Base-by-base conservation (phyloP, 2,329 filamentous ascomycete species). In the Cercospora citrullina region DNA sequence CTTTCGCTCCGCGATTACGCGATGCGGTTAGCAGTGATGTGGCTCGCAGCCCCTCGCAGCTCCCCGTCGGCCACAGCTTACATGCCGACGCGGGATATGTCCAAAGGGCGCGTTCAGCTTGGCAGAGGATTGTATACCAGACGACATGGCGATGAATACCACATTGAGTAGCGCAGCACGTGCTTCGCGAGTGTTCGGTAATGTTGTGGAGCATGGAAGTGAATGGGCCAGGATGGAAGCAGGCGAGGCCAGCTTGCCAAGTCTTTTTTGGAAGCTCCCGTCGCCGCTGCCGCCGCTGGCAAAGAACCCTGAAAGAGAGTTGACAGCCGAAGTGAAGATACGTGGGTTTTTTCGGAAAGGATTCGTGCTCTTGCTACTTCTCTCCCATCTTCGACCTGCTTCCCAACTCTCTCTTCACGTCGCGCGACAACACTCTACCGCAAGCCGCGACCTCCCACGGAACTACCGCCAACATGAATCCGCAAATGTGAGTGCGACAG, bases 401-500 rank as follows among this genome's bases (percentile, higher is more conserved):
- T 55, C 10, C n/a, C 36, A 30, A 60, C 28, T 36, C 33, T 36
- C 33, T 30, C 53, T n/a, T 8, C 28, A 30, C 53, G 31, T 51
- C 39, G 55, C 63, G 55, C 53, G 53, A 58, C 53, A 48, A 48
- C 23, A 51, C 26, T 31, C 26, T 5, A 10, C 63, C 55, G 55
- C 55, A 65, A 31, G 36, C 33, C 51, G 48, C 59, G 59, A 62
- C 51, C 26, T n/a, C 16, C 26, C 28, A 31, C 58, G 45, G 16
- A 42, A 66, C 23, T 21, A 66, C 67, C 70, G 69, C 73, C 67
- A 73, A n/a, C 68, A 76, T 77, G 75, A 77, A 77, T 65, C 74
- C 75, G 30, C 75, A 77, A 75, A 77, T 77, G 75, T 77, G 64
- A 39, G 74, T 70, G 33, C 63, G 36, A n/a, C 48, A 51, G 60